These are phyloP conservation scores for Hymenoscyphus linearis DNA, from an alignment of 2,329 filamentous ascomycete species.

Conservation along the genomic window DNA sequence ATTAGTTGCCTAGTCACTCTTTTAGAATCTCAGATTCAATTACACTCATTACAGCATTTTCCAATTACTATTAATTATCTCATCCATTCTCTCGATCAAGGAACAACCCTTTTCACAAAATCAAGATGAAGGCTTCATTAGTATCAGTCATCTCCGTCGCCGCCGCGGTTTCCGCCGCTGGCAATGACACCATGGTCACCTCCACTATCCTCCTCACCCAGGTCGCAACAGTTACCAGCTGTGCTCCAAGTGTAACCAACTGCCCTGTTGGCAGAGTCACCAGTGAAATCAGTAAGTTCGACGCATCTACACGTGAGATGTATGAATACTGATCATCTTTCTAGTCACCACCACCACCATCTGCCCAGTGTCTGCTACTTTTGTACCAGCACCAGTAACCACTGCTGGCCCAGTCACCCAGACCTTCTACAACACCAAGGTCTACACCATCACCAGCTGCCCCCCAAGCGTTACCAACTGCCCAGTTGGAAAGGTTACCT, in stretches of 20 bases:
- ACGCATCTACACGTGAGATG: not conserved
- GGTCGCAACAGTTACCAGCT: slow-evolving; percentile 23
- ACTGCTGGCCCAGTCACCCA: slow-evolving; percentile 3
- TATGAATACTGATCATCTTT: not conserved
- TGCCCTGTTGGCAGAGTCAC: slow-evolving; percentile 28
- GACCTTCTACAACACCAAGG: slow-evolving; percentile 13
- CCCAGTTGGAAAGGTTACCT: slow-evolving; percentile 27
- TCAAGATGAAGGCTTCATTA: slow-evolving; percentile 17
- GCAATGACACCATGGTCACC: not conserved
- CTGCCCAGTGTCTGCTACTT: slow-evolving; percentile 8
- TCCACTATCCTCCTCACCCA: slow-evolving; percentile 12
- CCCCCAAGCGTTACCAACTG: slow-evolving; percentile 28
- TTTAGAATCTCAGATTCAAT: slow-evolving; percentile 11
- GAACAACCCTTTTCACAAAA: slow-evolving; percentile 1
- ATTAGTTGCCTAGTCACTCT: slow-evolving; percentile 6
- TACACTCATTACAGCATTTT: slow-evolving; percentile 7
- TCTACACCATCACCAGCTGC: slow-evolving; percentile 25
- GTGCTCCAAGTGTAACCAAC: slow-evolving; percentile 27
- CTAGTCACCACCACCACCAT: slow-evolving; percentile 5
- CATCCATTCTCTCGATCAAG: not conserved
- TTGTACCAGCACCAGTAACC: slow-evolving; percentile 1
- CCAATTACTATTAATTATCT: not conserved
- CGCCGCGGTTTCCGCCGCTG: not conserved
- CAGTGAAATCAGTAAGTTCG: slow-evolving; percentile 30
- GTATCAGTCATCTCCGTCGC: slow-evolving; percentile 5